These are phyloP conservation scores for Withania somnifera DNA, from an alignment of 305 asterid genomes.

Conservation along the genomic window DNA sequence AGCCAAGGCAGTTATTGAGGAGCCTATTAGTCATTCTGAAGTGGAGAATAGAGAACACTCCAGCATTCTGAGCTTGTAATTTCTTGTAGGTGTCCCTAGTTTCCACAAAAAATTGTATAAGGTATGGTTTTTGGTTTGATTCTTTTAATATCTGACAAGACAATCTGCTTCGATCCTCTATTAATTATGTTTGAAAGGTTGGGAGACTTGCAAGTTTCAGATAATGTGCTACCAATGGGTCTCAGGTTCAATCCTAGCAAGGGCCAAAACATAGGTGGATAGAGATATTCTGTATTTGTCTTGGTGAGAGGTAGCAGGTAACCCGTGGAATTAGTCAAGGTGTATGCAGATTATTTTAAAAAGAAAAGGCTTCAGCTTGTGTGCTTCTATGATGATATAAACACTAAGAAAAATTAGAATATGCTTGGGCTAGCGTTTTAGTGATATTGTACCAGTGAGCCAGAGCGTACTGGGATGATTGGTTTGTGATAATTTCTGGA, in stretches of 20 bases:
- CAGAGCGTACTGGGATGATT: background rate
- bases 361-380: background rate
- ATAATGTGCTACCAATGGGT: background rate
- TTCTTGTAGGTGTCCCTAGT: background rate
- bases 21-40: background rate
- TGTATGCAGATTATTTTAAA: background rate
- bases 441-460: background rate
- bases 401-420: background rate
- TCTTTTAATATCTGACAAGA: background rate
- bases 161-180: background rate
- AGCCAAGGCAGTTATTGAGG: background rate
- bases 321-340: background rate
- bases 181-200: background rate
- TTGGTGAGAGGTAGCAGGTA: background rate
- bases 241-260: background rate
- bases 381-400: background rate
- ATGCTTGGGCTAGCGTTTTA: background rate
- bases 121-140: background rate
- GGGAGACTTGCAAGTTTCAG: background rate
- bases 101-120: background rate
- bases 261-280: background rate
- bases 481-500: background rate
- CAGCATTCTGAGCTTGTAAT: background rate
- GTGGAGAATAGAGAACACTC: background rate
- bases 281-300: background rate